Conservation (phyloP, 2,329 filamentous ascomycete genomes). For the Chaetomiaceae sp. region DNA sequence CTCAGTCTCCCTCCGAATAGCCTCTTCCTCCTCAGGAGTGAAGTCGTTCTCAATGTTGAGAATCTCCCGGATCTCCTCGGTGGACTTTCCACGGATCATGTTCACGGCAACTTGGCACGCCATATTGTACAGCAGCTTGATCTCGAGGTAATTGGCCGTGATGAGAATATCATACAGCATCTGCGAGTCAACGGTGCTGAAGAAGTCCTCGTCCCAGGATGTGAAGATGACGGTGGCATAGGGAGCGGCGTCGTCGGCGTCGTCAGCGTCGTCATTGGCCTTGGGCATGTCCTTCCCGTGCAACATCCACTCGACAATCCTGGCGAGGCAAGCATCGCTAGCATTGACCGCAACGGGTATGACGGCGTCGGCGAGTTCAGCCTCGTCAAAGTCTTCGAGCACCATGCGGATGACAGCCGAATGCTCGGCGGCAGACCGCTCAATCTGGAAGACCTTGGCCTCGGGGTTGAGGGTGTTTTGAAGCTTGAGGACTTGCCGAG, state of each 20-base stretch:
- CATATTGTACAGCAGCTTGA: neutral
- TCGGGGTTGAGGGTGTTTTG: neutral
- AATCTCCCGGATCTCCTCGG: conserved; percentile 2
- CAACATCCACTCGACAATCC: neutral
- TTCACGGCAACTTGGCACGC: neutral
- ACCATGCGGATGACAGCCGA: neutral
- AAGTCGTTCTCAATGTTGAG: conserved; percentile 4
- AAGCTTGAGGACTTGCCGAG: neutral
- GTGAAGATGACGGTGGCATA: neutral
- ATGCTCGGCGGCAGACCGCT: neutral
- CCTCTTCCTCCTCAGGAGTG: neutral
- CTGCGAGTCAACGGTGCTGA: neutral
- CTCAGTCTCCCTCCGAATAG: neutral
- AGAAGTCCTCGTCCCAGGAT: neutral
- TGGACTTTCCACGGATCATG: conserved; percentile 1
- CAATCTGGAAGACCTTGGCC: neutral
- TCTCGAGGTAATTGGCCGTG: conserved; percentile 11
- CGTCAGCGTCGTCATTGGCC: neutral
- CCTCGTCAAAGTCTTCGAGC: neutral
- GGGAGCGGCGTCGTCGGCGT: neutral
- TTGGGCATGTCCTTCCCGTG: neutral
- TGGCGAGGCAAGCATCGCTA: neutral
- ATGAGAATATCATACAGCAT: conserved; percentile 4
- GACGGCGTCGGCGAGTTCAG: neutral
- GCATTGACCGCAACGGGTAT: neutral